These are phyloP conservation scores for Cinnamomum micranthum DNA, from an alignment of 164 flowering plant genomes.

Conservation along the genomic window DNA sequence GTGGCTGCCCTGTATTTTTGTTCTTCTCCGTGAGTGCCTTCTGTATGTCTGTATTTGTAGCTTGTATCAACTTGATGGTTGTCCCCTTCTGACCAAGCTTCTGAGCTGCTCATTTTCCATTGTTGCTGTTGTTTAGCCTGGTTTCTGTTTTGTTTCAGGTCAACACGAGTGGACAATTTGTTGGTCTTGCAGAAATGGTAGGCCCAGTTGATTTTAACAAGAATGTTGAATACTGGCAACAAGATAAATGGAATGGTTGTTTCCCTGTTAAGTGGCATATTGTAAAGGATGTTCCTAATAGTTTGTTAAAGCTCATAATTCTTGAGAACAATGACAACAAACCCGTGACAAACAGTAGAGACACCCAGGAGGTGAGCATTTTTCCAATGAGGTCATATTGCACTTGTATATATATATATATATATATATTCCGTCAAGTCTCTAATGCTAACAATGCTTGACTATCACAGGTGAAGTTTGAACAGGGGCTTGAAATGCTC, in stretches of 20 bases:
- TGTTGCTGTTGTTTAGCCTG: not conserved
- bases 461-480: conserved; percentile 57
- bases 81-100: not conserved
- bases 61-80: not conserved
- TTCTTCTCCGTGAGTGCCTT: conserved; percentile 69
- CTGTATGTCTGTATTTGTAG: not conserved
- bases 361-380: conserved; percentile 83
- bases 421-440: not conserved
- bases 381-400: not conserved
- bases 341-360: conserved; percentile 97
- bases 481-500: conserved; percentile 73
- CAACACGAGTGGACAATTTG: conserved; percentile 94
- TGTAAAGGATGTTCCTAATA: conserved; percentile 89
- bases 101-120: not conserved
- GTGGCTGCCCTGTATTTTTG: conserved; percentile 65
- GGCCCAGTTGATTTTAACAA: conserved; percentile 91
- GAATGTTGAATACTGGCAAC: conserved; percentile 94
- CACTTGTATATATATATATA: not conserved
- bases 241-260: conserved; percentile 95
- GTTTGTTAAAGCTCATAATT: conserved; percentile 79
- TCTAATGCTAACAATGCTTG: not conserved
- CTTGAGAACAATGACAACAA: conserved; percentile 93
- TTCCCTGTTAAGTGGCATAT: conserved; percentile 95
- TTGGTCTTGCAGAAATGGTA: conserved; percentile 96
- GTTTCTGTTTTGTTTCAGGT: conserved; percentile 44